A percentile compares a stretch with the other conserved stretches of the same genome.
These are phyloP conservation scores for Lagenidium giganteum DNA, from an alignment of 352 stramenopile genomes.

Conservation along the genomic window DNA sequence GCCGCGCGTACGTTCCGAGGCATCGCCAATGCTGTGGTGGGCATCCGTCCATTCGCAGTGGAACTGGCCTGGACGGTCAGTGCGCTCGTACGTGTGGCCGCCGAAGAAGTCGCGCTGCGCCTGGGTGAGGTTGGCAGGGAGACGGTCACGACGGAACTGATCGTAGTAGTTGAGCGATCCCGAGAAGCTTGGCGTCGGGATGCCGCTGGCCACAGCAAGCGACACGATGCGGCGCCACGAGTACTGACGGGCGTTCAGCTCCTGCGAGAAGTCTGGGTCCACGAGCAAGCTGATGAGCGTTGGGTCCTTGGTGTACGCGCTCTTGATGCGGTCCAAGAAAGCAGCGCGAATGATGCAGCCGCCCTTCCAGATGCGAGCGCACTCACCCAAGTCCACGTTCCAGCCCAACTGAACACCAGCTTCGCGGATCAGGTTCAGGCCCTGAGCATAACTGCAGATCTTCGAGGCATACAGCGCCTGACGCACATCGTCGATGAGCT, in stretches of 20 bases:
- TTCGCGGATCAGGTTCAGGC: slow-evolving; percentile 93
- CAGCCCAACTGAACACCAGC: slow-evolving; percentile 94
- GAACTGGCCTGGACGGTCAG: slow-evolving; percentile 92
- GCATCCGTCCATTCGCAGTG: slow-evolving; percentile 97
- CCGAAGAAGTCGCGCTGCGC: slow-evolving; percentile 99
- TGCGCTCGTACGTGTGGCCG: slow-evolving; percentile 97
- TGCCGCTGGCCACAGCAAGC: slow-evolving; percentile 93
- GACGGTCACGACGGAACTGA: slow-evolving; percentile 92
- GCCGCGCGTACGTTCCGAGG: slow-evolving; percentile 90
- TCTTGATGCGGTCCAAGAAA: slow-evolving; percentile 97
- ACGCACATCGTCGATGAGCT: slow-evolving; percentile 96
- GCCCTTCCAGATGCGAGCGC: slow-evolving; percentile 98
- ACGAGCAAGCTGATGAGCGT: slow-evolving; percentile 96
- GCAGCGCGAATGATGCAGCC: slow-evolving; percentile 99
- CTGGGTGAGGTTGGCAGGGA: slow-evolving; percentile 97
- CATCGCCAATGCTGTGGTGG: slow-evolving; percentile 96
- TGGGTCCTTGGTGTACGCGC: slow-evolving; percentile 90
- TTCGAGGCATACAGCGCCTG: slow-evolving; percentile 98
- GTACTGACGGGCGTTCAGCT: slow-evolving; percentile 94
- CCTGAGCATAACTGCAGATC: slow-evolving; percentile 98
- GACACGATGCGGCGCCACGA: slow-evolving; percentile 96
- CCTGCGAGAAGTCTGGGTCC: slow-evolving; percentile 94
- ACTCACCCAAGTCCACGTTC: slow-evolving; percentile 96
- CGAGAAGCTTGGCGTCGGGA: slow-evolving; percentile 89
- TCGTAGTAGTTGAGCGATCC: slow-evolving; percentile 98